Conservation (phyloP, 768 basidiomycete species). For the Sporobolomyces roseus region DNA sequence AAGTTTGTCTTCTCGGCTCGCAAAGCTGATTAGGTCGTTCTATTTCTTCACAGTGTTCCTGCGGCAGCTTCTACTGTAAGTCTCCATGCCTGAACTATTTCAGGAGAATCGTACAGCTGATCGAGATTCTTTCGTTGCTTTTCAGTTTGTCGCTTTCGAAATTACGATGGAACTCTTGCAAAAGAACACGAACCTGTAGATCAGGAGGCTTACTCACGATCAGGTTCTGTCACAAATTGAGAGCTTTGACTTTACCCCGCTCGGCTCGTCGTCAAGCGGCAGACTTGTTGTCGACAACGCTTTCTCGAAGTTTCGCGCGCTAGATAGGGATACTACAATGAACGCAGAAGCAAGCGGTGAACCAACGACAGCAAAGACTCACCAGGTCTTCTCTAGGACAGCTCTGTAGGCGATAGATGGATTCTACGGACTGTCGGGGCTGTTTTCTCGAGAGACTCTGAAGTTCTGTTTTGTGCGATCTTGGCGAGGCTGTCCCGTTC, state of each 20-base stretch:
- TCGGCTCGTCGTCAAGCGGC: no score
- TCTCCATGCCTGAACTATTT: neutral
- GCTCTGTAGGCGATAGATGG: no score
- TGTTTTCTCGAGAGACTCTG: neutral
- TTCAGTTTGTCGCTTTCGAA: constrained; percentile 46
- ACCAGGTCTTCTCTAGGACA: no score
- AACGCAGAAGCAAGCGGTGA: no score
- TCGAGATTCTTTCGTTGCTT: neutral
- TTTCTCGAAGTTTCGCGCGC: no score
- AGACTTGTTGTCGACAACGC: no score
- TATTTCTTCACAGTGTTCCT: constrained; percentile 23
- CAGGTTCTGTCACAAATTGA: neutral
- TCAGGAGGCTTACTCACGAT: neutral
- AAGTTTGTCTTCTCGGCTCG: accelerated
- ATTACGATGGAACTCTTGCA: constrained; percentile 40
- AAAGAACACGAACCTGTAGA: constrained; percentile 30
- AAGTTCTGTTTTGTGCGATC: neutral
- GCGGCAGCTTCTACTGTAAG: constrained; percentile 38
- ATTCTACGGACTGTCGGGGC: no score
- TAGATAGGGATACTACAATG: no score
- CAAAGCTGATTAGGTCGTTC: neutral
- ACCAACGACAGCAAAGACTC: no score
- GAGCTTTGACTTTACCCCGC: no score
- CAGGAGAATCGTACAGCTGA: neutral
- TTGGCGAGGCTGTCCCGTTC: no score